Percentiles rank a stretch among this genome's conserved stretches.
phyloP scores from a whole-genome alignment of 2,329 filamentous ascomycete species.

The Neurospora sp. region DNA sequence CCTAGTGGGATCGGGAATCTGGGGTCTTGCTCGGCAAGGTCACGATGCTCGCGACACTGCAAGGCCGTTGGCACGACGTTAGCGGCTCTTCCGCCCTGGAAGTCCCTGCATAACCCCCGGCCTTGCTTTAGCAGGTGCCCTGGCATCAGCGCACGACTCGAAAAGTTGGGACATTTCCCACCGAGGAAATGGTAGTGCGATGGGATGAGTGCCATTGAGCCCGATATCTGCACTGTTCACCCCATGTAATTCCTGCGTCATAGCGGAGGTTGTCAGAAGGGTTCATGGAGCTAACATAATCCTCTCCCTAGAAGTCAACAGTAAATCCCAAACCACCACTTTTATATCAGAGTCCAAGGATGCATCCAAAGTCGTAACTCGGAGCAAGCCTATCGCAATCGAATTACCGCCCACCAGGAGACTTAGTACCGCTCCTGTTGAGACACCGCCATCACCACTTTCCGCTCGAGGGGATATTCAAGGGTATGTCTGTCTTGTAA shows the following conservation, averaged over 20 bases:
- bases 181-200: neutral
- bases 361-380: slow-evolving; percentile 8
- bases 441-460: slow-evolving; percentile 38
- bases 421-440: slow-evolving; percentile 24
- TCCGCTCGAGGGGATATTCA: slow-evolving; percentile 48
- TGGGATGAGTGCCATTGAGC: neutral
- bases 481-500: slow-evolving; percentile 35
- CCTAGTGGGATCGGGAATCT: neutral
- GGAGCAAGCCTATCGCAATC: slow-evolving; percentile 43
- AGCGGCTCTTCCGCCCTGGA: neutral
- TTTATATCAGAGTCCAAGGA: neutral
- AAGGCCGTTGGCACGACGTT: neutral
- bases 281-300: neutral
- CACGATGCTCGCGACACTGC: neutral
- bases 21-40: neutral
- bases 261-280: neutral
- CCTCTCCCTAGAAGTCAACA: slow-evolving; percentile 3
- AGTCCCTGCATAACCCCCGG: neutral
- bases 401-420: slow-evolving; percentile 34
- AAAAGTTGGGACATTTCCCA: neutral
- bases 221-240: neutral
- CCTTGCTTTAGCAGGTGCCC: neutral
- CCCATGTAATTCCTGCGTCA: neutral
- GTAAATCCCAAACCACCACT: neutral
- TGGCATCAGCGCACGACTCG: neutral